Conservation (phyloP, 768 basidiomycete species). For the Rhizopogon rudus region DNA sequence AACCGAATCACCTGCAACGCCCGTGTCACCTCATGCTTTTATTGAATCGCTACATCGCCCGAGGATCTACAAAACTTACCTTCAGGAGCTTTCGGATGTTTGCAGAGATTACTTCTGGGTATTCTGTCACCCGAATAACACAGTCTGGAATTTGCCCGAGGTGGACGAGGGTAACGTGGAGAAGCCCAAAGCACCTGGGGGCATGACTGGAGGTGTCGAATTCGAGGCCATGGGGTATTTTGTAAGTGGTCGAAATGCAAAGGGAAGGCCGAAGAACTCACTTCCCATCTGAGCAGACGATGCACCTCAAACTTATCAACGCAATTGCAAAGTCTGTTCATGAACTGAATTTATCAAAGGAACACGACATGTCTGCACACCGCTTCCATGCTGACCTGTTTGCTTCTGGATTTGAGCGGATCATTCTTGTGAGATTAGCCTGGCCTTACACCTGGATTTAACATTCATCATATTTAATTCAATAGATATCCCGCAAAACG, state of each 20-base stretch:
- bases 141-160: conserved; percentile 81
- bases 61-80: conserved; percentile 75
- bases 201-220: conserved; percentile 98
- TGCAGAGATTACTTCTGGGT: conserved; percentile 97
- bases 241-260: conserved; percentile 43
- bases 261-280: conserved; percentile 6
- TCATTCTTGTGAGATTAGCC: conserved; percentile 64
- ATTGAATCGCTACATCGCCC: conserved; percentile 67
- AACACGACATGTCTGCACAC: conserved; percentile 72
- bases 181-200: conserved; percentile 89
- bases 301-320: conserved; percentile 85
- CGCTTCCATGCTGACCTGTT: conserved; percentile 86
- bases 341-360: conserved; percentile 58
- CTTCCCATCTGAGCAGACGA: conserved; percentile 49
- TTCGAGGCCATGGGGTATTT: conserved; percentile 96
- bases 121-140: conserved; percentile 93
- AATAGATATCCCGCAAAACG: conserved; percentile 89
- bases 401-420: conserved; percentile 86
- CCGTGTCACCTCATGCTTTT: conserved; percentile 74
- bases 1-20: conserved; percentile 53
- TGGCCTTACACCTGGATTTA: background rate
- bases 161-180: conserved; percentile 84
- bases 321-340: conserved; percentile 63
- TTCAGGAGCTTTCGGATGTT: conserved; percentile 81
- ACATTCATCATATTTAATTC: background rate